A percentile compares a stretch with the other conserved stretches of the same genome.
Conservation (phyloP, 768 basidiomycete species). For the Lentinula sp. region DNA sequence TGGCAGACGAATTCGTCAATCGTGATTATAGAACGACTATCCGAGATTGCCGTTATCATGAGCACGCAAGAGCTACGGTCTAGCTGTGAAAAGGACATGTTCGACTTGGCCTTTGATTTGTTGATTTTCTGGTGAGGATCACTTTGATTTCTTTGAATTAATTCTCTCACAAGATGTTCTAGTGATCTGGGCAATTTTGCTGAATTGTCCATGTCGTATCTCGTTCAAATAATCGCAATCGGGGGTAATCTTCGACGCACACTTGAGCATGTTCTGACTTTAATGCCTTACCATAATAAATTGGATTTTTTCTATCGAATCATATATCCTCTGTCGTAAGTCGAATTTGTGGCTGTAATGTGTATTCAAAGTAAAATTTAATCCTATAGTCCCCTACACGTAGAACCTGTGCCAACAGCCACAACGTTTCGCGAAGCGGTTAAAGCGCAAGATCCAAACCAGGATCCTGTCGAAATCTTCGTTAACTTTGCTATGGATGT, state of each 20-base stretch:
- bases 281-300: constrained; percentile 6
- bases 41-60: constrained; percentile 7
- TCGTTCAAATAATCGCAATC: constrained; percentile 8
- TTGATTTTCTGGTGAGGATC: constrained; percentile 8
- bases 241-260: constrained; percentile 2
- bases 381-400: constrained; percentile 1
- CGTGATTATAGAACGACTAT: constrained; percentile 2
- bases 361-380: background rate
- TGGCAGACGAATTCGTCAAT: background rate
- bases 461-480: constrained; percentile 6
- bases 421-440: constrained; percentile 4
- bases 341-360: background rate
- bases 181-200: constrained; percentile 1
- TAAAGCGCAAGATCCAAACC: background rate
- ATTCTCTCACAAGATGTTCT: background rate
- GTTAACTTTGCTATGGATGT: constrained; percentile 7
- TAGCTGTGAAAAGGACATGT: constrained; percentile 3
- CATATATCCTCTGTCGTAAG: constrained; percentile 9
- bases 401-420: constrained; percentile 3
- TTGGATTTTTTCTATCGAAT: constrained; percentile 12
- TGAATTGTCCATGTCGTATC: background rate
- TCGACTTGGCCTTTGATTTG: constrained; percentile 9
- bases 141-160: background rate
- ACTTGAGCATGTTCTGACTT: constrained; percentile 4
- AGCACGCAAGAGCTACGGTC: background rate